A percentile compares a stretch with the other conserved stretches of the same genome.
These are phyloP conservation scores for Paramecium sexaurelia DNA, from an alignment of 73 alveolate species.

Conservation along the genomic window DNA sequence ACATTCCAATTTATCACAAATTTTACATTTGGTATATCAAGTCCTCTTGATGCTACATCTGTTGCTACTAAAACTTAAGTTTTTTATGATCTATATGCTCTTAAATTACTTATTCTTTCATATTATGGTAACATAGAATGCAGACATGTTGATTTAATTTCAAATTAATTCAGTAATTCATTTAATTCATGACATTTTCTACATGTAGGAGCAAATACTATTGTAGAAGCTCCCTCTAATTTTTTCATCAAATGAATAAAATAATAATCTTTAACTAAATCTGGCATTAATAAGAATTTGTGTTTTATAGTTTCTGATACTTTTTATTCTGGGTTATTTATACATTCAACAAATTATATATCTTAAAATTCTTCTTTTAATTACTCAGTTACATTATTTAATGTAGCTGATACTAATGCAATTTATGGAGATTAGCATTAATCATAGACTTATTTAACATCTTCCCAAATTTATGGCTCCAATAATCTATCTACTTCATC, in stretches of 20 bases:
- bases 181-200: constrained; percentile 76
- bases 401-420: constrained; percentile 60
- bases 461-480: constrained; percentile 66
- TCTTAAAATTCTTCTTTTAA: background rate
- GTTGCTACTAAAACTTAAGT: constrained; percentile 95
- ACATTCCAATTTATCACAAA: constrained; percentile 92
- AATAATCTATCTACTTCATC: constrained; percentile 97
- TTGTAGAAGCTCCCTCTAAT: constrained; percentile 78
- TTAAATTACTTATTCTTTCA: constrained; percentile 88
- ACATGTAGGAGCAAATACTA: constrained; percentile 86
- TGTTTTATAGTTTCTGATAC: constrained; percentile 45
- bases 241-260: constrained; percentile 81
- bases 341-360: background rate
- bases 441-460: background rate
- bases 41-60: constrained; percentile 98
- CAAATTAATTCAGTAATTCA: constrained; percentile 71
- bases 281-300: constrained; percentile 88
- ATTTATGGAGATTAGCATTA: background rate
- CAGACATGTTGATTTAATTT: constrained; percentile 66
- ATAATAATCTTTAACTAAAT: constrained; percentile 90
- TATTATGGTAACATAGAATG: constrained; percentile 72
- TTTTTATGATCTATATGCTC: constrained; percentile 85
- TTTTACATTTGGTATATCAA: constrained; percentile 95
- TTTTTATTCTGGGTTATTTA: constrained; percentile 5
- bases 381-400: constrained; percentile 67